Evolutionary conservation across 78 protist genomes (phyloP), one percentile per base, ranked within the genome.

Genomic region (Andalucia godoyi): DNA sequence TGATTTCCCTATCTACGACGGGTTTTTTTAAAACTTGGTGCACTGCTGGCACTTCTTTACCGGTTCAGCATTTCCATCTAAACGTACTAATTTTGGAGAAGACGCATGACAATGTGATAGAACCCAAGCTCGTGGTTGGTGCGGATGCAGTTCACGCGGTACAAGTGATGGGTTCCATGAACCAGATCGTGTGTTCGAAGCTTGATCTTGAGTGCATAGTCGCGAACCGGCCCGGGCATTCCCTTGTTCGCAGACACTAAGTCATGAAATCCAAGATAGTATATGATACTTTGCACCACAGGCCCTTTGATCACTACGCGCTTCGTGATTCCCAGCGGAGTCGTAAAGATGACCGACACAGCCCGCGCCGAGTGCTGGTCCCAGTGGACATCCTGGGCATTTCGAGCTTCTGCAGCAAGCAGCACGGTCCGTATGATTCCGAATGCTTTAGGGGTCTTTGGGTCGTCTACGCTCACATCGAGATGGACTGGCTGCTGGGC

Each of bases 21-120:
- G n/a, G n/a, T n/a, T n/a, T n/a, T n/a, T n/a, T n/a, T n/a, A n/a
- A n/a, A n/a, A n/a, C n/a, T n/a, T n/a, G n/a, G n/a, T n/a, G n/a
- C n/a, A n/a, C n/a, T n/a, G n/a, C n/a, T n/a, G n/a, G n/a, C n/a
- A n/a, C n/a, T n/a, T n/a, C n/a, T n/a, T n/a, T n/a, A n/a, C n/a
- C n/a, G n/a, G n/a, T n/a, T n/a, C n/a, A n/a, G n/a, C n/a, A n/a
- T n/a, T n/a, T n/a, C n/a, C n/a, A n/a, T n/a, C n/a, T n/a, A n/a
- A n/a, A n/a, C n/a, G n/a, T n/a, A n/a, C n/a, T 55, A 55, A 55
- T 55, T 55, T 21, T 55, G 60, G n/a, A 55, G 21, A 55, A 55
- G 53, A 29, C 60, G 21, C 60, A 55, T 29, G 21, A 55, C 60
- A 55, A 55, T 55, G 25, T 55, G 60, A 55, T 55, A 55, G 21